These are phyloP conservation scores for Colletotrichum nymphaeae DNA, from an alignment of 2,329 filamentous ascomycete genomes.

Conservation along the genomic window DNA sequence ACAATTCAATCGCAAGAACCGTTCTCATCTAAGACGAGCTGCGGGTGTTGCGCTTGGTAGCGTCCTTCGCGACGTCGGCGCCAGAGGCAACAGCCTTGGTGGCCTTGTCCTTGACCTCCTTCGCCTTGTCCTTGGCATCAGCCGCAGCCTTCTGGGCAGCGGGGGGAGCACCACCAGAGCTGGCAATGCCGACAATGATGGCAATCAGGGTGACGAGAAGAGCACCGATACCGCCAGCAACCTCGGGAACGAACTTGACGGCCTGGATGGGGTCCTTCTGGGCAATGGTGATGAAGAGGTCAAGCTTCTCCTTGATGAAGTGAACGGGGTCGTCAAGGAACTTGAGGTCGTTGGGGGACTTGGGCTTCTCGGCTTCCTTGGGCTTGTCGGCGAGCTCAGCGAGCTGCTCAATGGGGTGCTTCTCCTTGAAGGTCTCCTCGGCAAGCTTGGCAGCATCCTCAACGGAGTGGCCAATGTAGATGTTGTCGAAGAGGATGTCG, in stretches of 20 bases:
- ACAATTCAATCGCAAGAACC: constrained; percentile 8
- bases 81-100: constrained; percentile 68
- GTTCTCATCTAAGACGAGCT: constrained; percentile 60
- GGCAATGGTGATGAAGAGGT: constrained; percentile 87
- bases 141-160: constrained; percentile 78
- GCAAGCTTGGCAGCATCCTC: constrained; percentile 92
- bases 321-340: constrained; percentile 92
- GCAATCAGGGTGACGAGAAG: constrained; percentile 77
- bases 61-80: constrained; percentile 82
- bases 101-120: constrained; percentile 81
- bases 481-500: constrained; percentile 99
- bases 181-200: constrained; percentile 75
- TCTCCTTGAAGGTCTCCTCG: constrained; percentile 89
- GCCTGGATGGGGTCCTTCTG: constrained; percentile 86
- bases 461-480: constrained; percentile 98
- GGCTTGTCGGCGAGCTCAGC: constrained; percentile 84
- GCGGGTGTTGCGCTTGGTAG: constrained; percentile 68
- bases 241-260: constrained; percentile 90
- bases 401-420: constrained; percentile 84
- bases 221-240: constrained; percentile 83
- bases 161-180: constrained; percentile 70
- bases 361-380: constrained; percentile 73
- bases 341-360: constrained; percentile 80
- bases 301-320: constrained; percentile 92
- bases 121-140: constrained; percentile 76